A percentile compares a stretch with the other conserved stretches of the same genome.
Evolutionary conservation across 2,329 filamentous ascomycete genomes (phyloP).

Genomic region (Clarireedia paspali): DNA sequence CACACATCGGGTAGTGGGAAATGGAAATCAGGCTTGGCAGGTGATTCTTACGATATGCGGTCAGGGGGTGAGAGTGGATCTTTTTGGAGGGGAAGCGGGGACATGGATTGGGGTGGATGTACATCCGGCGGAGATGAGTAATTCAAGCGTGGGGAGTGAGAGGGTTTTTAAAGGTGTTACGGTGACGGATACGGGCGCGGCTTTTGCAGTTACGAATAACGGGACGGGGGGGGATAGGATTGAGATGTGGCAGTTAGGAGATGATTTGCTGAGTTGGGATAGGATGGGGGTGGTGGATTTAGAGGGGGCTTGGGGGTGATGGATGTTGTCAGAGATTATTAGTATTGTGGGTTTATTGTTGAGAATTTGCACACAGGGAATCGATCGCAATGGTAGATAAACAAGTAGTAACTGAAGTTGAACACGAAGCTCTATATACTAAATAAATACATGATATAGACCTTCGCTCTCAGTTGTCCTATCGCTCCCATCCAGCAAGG

Average conservation of each 20-base stretch:
- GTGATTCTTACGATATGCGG: not conserved
- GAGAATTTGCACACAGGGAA: too few species aligned
- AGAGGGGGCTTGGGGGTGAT: not conserved
- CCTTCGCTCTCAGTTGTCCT: too few species aligned
- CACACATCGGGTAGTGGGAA: not conserved
- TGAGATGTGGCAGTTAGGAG: not conserved
- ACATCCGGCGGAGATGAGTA: conserved; percentile 5
- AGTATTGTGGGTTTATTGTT: too few species aligned
- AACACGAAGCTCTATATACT: too few species aligned
- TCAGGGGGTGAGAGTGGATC: not conserved
- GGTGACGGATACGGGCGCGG: conserved; percentile 8
- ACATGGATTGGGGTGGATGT: not conserved
- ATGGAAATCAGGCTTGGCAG: not conserved
- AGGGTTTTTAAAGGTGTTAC: conserved; percentile 5
- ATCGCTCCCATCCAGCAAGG: too few species aligned
- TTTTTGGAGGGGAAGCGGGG: not conserved
- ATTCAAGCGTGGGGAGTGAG: conserved; percentile 2
- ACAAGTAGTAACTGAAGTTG: too few species aligned
- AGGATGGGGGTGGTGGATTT: not conserved
- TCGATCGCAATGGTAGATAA: too few species aligned
- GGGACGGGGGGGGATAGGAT: not conserved
- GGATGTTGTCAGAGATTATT: too few species aligned
- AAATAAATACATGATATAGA: too few species aligned
- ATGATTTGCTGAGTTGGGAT: not conserved
- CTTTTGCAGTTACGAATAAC: conserved; percentile 7